Evolutionary conservation across 2,329 filamentous ascomycete species (phyloP).

Genomic region (Fusarium sublunatum): DNA sequence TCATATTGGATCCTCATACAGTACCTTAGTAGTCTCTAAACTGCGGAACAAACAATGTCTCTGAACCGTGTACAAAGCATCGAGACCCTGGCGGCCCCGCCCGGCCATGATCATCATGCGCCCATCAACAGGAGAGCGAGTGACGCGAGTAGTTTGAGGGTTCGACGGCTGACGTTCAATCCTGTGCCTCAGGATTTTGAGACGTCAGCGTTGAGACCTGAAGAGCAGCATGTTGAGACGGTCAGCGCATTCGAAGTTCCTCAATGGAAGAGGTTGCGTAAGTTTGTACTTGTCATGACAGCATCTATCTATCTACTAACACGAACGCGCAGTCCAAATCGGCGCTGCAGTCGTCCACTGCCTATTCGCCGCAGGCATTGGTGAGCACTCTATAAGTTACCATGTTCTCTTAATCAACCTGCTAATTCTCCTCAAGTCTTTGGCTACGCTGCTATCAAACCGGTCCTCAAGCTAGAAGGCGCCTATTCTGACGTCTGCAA

Average conservation of each 20-base stretch:
- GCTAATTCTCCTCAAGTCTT: slow-evolving; percentile 63
- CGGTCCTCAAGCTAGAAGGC: slow-evolving; percentile 77
- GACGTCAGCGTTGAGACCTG: slow-evolving; percentile 54
- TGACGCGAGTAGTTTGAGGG: slow-evolving; percentile 60
- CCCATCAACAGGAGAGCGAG: slow-evolving; percentile 52
- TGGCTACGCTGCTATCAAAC: slow-evolving; percentile 87
- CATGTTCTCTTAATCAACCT: neutral
- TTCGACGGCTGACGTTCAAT: slow-evolving; percentile 65
- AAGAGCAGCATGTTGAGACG: slow-evolving; percentile 54
- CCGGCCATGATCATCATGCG: slow-evolving; percentile 46
- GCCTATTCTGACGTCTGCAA: slow-evolving; percentile 75
- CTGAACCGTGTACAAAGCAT: slow-evolving; percentile 64
- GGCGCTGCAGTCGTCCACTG: slow-evolving; percentile 58
- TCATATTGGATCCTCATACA: neutral
- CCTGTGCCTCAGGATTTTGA: slow-evolving; percentile 65
- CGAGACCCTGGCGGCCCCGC: slow-evolving; percentile 58
- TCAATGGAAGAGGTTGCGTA: slow-evolving; percentile 64
- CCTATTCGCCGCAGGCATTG: slow-evolving; percentile 78
- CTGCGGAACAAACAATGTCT: slow-evolving; percentile 56
- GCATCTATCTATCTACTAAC: slow-evolving; percentile 12
- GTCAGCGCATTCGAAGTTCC: slow-evolving; percentile 66
- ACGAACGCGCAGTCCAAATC: slow-evolving; percentile 44
- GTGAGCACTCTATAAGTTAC: slow-evolving; percentile 2
- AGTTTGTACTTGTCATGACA: slow-evolving; percentile 38
- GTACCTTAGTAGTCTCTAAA: no score